Evolutionary conservation across 371 early-diverging fungal species (phyloP).

Genomic region (Mortierella sp.): DNA sequence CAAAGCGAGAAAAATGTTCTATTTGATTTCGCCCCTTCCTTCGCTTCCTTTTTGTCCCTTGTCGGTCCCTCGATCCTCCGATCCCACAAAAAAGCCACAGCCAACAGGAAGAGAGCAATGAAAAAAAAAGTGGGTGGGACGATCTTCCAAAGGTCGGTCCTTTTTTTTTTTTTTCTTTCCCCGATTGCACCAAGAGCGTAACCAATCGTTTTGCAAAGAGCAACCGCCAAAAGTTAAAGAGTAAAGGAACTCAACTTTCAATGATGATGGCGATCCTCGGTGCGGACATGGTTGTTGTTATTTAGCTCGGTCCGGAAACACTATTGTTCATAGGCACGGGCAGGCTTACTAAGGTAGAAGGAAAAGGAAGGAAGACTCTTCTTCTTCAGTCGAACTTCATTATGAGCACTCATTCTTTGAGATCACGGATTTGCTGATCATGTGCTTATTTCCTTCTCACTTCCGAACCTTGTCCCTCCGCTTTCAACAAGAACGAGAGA

Average conservation of each 20-base stretch:
- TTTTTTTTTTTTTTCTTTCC: too few relatives aligned
- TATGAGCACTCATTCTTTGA: neutral
- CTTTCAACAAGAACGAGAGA: neutral
- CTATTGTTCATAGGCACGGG: constrained; percentile 3
- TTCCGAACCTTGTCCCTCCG: constrained; percentile 2
- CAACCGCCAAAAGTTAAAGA: neutral
- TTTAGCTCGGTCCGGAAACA: neutral
- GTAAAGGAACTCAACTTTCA: too few relatives aligned
- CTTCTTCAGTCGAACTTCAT: too few relatives aligned
- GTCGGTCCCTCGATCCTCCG: neutral
- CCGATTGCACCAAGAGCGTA: neutral
- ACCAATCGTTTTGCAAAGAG: neutral
- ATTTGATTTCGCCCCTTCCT: neutral
- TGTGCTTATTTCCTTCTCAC: neutral
- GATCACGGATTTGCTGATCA: constrained; percentile 1
- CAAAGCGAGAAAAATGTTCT: neutral
- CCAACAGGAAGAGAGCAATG: neutral
- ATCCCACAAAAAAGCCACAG: neutral
- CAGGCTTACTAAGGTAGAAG: neutral
- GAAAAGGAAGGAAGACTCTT: neutral
- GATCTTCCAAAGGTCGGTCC: neutral
- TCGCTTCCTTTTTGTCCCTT: neutral
- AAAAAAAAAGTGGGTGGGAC: constrained; percentile 9
- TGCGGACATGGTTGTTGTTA: neutral
- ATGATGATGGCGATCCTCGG: neutral